phyloP scores from a whole-genome alignment of 176 grass and related monocot species.

The Cenchrus purpureus region DNA sequence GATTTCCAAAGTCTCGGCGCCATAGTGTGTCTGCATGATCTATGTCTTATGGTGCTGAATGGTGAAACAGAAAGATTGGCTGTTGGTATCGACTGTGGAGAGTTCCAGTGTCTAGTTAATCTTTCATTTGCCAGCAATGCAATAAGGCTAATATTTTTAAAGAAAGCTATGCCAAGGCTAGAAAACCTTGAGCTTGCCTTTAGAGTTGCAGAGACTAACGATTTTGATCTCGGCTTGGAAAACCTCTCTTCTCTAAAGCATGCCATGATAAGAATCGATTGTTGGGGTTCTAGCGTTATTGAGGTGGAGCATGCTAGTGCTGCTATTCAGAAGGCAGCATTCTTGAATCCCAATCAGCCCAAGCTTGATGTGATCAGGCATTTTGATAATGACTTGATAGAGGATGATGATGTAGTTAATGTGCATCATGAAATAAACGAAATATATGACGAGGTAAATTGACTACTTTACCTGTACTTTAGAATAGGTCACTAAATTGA shows the following conservation, averaged over 20 bases:
- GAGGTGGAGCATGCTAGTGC: background rate
- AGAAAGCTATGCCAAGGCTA: slow-evolving; percentile 10
- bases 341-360: background rate
- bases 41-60: background rate
- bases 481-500: no score
- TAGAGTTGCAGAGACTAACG: background rate
- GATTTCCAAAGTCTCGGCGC: background rate
- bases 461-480: no score
- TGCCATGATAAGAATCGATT: background rate
- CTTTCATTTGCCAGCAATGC: background rate
- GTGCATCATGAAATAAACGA: no score
- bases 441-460: no score
- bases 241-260: background rate
- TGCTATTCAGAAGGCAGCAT: background rate
- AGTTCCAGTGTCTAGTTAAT: background rate
- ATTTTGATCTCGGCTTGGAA: background rate
- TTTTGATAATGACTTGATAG: background rate
- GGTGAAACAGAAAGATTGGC: background rate
- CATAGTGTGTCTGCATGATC: background rate
- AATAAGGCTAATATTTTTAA: slow-evolving; percentile 6
- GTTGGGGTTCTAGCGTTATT: background rate
- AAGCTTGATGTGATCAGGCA: background rate
- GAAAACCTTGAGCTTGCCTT: background rate
- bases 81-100: background rate
- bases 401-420: no score